Conservation (phyloP, 306 rosid species). For the Sindora glabra region DNA sequence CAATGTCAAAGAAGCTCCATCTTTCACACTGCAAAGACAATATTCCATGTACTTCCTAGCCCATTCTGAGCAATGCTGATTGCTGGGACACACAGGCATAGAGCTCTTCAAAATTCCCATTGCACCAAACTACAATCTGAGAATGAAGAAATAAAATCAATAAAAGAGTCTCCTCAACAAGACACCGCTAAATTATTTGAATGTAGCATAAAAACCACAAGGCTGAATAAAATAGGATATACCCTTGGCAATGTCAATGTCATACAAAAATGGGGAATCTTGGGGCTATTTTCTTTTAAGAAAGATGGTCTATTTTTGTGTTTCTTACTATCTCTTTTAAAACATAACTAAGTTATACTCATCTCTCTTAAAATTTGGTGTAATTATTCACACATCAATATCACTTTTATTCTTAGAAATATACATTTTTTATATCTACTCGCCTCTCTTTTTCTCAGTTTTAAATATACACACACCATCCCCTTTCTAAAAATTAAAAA, state of each 20-base stretch:
- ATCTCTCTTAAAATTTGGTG: too few species aligned
- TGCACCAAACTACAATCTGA: slow-evolving; percentile 4
- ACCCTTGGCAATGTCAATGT: not conserved
- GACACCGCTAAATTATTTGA: not conserved
- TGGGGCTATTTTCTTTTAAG: not conserved
- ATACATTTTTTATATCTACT: too few species aligned
- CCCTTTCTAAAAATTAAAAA: too few species aligned
- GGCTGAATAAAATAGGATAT: not conserved
- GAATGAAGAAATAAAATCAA: slow-evolving; percentile 6
- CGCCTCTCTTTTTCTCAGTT: too few species aligned
- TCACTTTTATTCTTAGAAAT: too few species aligned
- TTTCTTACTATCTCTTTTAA: too few species aligned
- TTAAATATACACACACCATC: too few species aligned
- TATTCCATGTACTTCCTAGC: slow-evolving; percentile 20
- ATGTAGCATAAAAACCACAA: slow-evolving; percentile 5
- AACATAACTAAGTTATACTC: too few species aligned
- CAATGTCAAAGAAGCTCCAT: slow-evolving; percentile 47
- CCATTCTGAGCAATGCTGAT: slow-evolving; percentile 44
- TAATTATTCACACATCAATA: too few species aligned
- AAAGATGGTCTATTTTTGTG: not conserved
- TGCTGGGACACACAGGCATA: slow-evolving; percentile 20
- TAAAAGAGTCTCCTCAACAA: not conserved
- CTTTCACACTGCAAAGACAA: slow-evolving; percentile 32
- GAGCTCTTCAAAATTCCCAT: slow-evolving; percentile 28
- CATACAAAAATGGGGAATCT: not conserved